Evolutionary conservation across 2,329 filamentous ascomycete species (phyloP).

Genomic region (Penicillium decumbens): DNA sequence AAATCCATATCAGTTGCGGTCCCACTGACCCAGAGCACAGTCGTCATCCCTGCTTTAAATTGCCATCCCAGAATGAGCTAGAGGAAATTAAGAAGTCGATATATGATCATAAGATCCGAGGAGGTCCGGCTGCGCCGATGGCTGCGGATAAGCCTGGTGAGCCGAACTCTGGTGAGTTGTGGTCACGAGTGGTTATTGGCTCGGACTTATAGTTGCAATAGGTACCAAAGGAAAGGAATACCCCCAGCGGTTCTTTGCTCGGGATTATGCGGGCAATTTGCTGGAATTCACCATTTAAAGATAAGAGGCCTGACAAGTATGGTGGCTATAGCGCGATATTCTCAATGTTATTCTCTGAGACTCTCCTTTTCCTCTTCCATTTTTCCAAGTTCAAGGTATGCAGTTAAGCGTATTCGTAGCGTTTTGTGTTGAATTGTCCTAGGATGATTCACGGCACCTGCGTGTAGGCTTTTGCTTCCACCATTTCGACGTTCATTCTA

Average conservation of each 20-base stretch:
- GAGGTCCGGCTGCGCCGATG: conserved; percentile 49
- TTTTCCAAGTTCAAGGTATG: background rate
- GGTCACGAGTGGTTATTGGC: background rate
- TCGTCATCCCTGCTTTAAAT: conserved; percentile 57
- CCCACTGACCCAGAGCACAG: conserved; percentile 40
- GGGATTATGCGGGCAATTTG: conserved; percentile 54
- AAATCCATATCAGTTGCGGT: conserved; percentile 53
- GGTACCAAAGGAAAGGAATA: conserved; percentile 56
- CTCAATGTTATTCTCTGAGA: background rate
- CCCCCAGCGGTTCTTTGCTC: conserved; percentile 58
- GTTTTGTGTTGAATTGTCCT: too few species aligned
- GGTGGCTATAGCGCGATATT: background rate
- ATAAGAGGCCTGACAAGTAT: background rate
- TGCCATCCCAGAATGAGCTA: conserved; percentile 49
- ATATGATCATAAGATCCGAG: conserved; percentile 49
- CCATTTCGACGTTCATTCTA: background rate
- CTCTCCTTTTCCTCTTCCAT: background rate
- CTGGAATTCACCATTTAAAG: conserved; percentile 50
- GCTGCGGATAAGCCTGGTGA: conserved; percentile 55
- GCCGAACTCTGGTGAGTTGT: conserved; percentile 38
- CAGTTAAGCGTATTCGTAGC: too few species aligned
- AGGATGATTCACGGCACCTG: too few species aligned
- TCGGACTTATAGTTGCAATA: conserved; percentile 23
- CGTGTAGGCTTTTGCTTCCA: too few species aligned
- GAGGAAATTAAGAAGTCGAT: conserved; percentile 46